Conservation (phyloP, 129 eudicot genomes). For the Tagetes erecta region DNA sequence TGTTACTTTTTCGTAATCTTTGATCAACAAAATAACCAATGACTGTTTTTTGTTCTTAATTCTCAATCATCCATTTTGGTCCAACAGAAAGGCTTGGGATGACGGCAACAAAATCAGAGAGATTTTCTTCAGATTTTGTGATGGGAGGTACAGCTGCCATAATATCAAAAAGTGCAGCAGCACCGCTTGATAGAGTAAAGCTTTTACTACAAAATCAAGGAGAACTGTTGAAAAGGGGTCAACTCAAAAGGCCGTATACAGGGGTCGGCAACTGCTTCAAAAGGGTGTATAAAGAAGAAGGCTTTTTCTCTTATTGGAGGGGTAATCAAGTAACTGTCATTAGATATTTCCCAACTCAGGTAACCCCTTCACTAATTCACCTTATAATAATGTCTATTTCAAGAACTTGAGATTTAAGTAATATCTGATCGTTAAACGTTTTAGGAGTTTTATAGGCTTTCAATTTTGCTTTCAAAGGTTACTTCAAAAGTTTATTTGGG, state of each 20-base stretch:
- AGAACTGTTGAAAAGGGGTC: constrained; percentile 82
- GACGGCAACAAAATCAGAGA: constrained; percentile 63
- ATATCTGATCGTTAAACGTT: constrained; percentile 30
- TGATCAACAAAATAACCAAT: constrained; percentile 4
- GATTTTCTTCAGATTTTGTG: constrained; percentile 70
- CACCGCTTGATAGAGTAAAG: constrained; percentile 96
- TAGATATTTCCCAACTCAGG: constrained; percentile 98
- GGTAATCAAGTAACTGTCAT: constrained; percentile 94
- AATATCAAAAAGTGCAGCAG: constrained; percentile 80
- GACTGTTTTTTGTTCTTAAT: neutral
- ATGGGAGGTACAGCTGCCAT: constrained; percentile 92
- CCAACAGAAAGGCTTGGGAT: constrained; percentile 36
- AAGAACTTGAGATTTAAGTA: constrained; percentile 9
- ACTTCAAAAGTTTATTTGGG: constrained; percentile 74
- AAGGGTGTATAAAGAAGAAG: constrained; percentile 83
- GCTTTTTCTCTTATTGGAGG: constrained; percentile 82
- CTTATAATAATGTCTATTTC: constrained; percentile 2
- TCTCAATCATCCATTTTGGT: neutral
- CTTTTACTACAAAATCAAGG: constrained; percentile 95
- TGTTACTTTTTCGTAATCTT: neutral
- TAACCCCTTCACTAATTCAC: constrained; percentile 21
- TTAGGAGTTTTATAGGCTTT: constrained; percentile 62
- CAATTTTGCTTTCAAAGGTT: constrained; percentile 99
- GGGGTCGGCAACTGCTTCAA: constrained; percentile 70
- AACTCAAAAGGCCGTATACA: constrained; percentile 65